Base-by-base conservation (phyloP, 148 eudicot genomes). In the Chenopodium quinoa region DNA sequence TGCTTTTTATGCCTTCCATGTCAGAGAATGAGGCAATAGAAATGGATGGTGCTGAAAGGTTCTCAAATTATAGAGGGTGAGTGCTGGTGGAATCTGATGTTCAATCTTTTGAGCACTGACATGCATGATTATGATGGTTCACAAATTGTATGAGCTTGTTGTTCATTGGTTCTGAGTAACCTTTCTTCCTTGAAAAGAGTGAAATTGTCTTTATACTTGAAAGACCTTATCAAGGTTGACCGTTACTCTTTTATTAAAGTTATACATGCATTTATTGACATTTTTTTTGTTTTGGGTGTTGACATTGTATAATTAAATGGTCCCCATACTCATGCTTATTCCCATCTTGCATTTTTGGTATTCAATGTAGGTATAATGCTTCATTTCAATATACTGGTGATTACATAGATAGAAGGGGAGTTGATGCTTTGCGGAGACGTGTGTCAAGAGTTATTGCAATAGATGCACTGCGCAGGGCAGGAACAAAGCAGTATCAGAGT, bases 1-100 rank as follows among this genome's bases (percentile, higher is more conserved):
- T 92, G 92, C 94, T 94, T 85, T 94, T 94, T 86, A 81, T 92
- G 90, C 90, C 94, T 78, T 80, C 88, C 82, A 92, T 94, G 98
- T 90, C 90, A 77, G 92, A 92, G 79, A 94, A 94, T 67, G 98
- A 94, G 78, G 91, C 98, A 72, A 91, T 94, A 81, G 97, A 94
- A 85, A 89, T 94, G 67, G 86, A 92, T 63, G 98, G 98, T 52
- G 79, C 92, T 3, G 92, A 92, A 85, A 85, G 97, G 84, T 94
- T 88, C 85, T 91, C 97, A 75, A 84, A 85, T 77, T 91, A 92
- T 86, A 71, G 84, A 67, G 98, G 98, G 92, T 89, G 77, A 80
- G 93, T 86, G 75, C 63, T 50, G 13, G 75, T 67, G 31, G 66
- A 65, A 50, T 47, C 5, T 56, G 73, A 75, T 65, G 29, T 23